These are phyloP conservation scores for Talaromyces atroroseus DNA, from an alignment of 2,329 filamentous ascomycete species.

Conservation along the genomic window DNA sequence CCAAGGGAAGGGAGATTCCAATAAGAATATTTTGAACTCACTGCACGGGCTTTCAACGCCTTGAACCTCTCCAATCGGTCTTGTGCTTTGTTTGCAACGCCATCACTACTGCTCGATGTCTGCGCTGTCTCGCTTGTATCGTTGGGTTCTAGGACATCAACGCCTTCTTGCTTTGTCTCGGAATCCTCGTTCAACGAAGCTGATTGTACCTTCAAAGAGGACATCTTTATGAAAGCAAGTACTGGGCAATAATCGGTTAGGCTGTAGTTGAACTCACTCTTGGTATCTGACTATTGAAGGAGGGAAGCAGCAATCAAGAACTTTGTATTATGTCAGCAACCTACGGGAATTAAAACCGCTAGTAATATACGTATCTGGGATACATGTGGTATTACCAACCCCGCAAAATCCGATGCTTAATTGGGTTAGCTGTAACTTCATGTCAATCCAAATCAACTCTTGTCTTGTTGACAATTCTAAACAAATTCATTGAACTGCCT, in stretches of 20 bases:
- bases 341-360: background rate
- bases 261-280: background rate
- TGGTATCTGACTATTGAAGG: background rate
- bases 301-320: background rate
- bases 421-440: background rate
- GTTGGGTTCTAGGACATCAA: background rate
- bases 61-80: constrained; percentile 80
- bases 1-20: background rate
- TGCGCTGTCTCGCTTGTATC: constrained; percentile 12
- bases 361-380: background rate
- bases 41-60: constrained; percentile 72
- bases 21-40: constrained; percentile 26
- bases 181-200: background rate
- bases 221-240: constrained; percentile 3
- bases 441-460: background rate
- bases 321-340: constrained; percentile 9
- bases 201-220: background rate
- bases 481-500: background rate
- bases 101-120: constrained; percentile 9
- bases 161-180: background rate
- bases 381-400: background rate
- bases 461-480: background rate
- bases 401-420: background rate
- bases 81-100: constrained; percentile 32
- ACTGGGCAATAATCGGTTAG: background rate